These are phyloP conservation scores for Calamus simplicifolius DNA, from an alignment of 176 grass and related monocot genomes.

Conservation along the genomic window DNA sequence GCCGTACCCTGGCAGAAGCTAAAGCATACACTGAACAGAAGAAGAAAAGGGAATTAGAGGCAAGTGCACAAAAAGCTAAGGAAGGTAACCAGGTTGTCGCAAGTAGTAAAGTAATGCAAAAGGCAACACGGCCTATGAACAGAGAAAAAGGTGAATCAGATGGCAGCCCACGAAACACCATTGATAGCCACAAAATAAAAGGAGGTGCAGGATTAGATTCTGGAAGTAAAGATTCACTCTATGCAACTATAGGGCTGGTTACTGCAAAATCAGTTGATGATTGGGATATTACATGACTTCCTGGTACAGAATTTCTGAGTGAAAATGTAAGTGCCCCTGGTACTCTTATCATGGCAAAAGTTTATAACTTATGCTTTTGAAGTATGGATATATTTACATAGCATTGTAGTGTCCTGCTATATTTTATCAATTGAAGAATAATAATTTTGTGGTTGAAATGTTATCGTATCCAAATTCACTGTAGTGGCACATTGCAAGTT, in stretches of 20 bases:
- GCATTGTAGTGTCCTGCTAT: too few relatives aligned
- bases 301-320: slow-evolving; percentile 78
- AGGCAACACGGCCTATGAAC: slow-evolving; percentile 39
- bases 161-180: slow-evolving; percentile 44
- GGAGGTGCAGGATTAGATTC: slow-evolving; percentile 40
- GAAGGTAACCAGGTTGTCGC: slow-evolving; percentile 39
- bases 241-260: slow-evolving; percentile 28
- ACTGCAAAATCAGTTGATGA: slow-evolving; percentile 58
- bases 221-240: slow-evolving; percentile 43
- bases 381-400: too few relatives aligned
- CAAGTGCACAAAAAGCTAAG: slow-evolving; percentile 55
- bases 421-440: too few relatives aligned
- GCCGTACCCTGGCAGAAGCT: slow-evolving; percentile 68
- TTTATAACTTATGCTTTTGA: neutral
- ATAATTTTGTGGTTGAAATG: too few relatives aligned
- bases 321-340: slow-evolving; percentile 40
- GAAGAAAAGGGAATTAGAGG: slow-evolving; percentile 54
- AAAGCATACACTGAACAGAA: slow-evolving; percentile 85
- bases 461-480: too few relatives aligned
- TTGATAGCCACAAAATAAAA: slow-evolving; percentile 53
- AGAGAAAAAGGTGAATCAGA: slow-evolving; percentile 46
- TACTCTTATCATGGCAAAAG: neutral
- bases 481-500: too few relatives aligned
- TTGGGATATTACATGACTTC: slow-evolving; percentile 88
- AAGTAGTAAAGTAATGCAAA: slow-evolving; percentile 55